Conservation (phyloP, 2,329 filamentous ascomycete genomes). For the Achaetomium macrosporum region DNA sequence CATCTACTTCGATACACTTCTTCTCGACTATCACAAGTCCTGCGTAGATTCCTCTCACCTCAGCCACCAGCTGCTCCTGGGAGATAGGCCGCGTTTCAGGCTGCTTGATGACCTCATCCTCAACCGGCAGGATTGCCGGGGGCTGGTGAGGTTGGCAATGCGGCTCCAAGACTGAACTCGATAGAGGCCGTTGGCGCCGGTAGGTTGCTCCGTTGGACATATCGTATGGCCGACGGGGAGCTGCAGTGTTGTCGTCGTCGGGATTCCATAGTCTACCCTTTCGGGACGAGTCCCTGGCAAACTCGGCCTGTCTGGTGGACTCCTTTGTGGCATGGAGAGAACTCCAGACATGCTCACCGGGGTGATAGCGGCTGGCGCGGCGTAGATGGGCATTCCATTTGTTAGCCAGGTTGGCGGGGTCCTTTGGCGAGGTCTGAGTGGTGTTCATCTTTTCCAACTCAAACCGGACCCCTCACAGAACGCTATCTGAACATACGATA, state of each 20-base stretch:
- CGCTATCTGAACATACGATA: no score
- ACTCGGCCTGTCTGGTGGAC: slow-evolving; percentile 10
- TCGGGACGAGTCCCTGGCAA: slow-evolving; percentile 14
- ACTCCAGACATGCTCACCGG: no score
- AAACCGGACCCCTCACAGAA: no score
- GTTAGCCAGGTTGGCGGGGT: no score
- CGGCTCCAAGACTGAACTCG: slow-evolving; percentile 8
- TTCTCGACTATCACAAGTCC: slow-evolving; percentile 81
- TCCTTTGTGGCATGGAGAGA: no score
- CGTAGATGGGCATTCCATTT: no score
- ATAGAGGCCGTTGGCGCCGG: slow-evolving; percentile 14
- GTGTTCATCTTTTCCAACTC: no score
- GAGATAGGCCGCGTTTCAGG: slow-evolving; percentile 64
- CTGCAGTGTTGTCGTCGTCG: slow-evolving; percentile 11
- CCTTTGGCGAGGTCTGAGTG: no score
- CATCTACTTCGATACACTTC: slow-evolving; percentile 80
- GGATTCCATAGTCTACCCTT: slow-evolving; percentile 21
- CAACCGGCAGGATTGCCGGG: slow-evolving; percentile 3
- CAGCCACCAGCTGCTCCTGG: slow-evolving; percentile 70
- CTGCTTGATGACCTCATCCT: slow-evolving; percentile 36
- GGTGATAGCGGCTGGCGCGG: no score
- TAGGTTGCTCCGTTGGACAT: slow-evolving; percentile 20
- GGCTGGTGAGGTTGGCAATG: slow-evolving; percentile 10
- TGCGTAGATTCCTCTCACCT: slow-evolving; percentile 79
- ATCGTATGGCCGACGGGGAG: slow-evolving; percentile 14